Base-by-base conservation (phyloP, 768 basidiomycete species). In the Psilocybe sp. region DNA sequence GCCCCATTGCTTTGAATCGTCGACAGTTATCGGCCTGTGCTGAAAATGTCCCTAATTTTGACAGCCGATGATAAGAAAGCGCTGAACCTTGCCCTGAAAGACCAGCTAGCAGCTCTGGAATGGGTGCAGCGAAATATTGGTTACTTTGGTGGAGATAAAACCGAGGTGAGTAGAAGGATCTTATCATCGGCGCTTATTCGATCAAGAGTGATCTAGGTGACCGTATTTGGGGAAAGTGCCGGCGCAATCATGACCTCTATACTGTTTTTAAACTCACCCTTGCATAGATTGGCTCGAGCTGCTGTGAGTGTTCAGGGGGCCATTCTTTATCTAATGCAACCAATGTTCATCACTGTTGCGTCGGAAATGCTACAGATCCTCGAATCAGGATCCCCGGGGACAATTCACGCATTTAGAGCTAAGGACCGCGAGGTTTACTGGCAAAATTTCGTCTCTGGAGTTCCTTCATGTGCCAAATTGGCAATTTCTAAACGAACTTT, bases 41-140 rank as follows among this genome's bases (percentile, higher is more conserved):
- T 28, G n/a, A 18, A 31, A 36, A 46, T 23, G 18, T 23, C 19
- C 18, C 9, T 18, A 32, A 1, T 11, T 44, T 19, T 10, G 5
- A 12, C 19, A 66, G 78, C 78, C 14, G 64, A 60, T 4, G 52
- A 62, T 11, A 62, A 64, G 4, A 66, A 65, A 9, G 69, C 70
- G 1, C 64, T 77, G 8, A 79, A 79, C 54, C 65, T 80, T 32
- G 79, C 69, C 1, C 63, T 81, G n/a, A 68, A 65, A 28, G 79
- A 82, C 53, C 71, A 77, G 55, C 56, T 71, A 13, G 51, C 68
- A 32, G 79, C 77, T 1, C 58, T 80, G 10, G 54, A 70, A 53
- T 82, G 78, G 85, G 75, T 87, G 0, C 80, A 85, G 55, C 62
- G 71, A 18, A 79, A 87, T 55, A 84, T 87, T 39, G 68, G 55